A percentile compares a stretch with the other conserved stretches of the same genome.
Evolutionary conservation across 176 grass and related monocot species (phyloP).

Genomic region (Zoysia pacifica): DNA sequence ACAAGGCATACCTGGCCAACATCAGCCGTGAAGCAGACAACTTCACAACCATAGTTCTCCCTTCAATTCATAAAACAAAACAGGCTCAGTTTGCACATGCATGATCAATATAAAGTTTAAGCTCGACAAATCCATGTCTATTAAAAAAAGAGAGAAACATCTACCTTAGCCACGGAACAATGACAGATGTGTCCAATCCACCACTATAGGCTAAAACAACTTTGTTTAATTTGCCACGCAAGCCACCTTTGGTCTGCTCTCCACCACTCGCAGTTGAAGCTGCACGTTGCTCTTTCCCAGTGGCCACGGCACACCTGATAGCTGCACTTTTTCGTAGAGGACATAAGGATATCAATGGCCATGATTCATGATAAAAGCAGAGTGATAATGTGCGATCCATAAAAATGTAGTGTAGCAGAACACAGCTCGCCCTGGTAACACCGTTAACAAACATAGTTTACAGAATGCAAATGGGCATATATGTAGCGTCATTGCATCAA

Average conservation of each 20-base stretch:
- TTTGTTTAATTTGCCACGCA: conserved; percentile 86
- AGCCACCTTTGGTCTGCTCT: conserved; percentile 42
- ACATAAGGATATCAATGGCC: background rate
- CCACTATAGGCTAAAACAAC: conserved; percentile 98
- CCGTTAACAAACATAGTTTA: too few relatives aligned
- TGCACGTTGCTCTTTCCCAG: conserved; percentile 43
- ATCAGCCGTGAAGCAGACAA: conserved; percentile 96
- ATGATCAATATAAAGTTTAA: background rate
- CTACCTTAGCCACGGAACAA: conserved; percentile 94
- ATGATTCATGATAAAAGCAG: background rate
- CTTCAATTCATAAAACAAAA: conserved; percentile 48
- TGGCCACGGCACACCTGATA: conserved; percentile 55
- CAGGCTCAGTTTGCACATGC: background rate
- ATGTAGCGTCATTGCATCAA: background rate
- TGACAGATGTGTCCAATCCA: conserved; percentile 95
- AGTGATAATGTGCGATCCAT: background rate
- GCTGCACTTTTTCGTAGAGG: conserved; percentile 38
- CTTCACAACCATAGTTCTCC: conserved; percentile 98
- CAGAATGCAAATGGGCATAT: background rate
- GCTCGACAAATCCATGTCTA: background rate
- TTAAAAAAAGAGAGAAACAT: background rate
- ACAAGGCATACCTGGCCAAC: conserved; percentile 77
- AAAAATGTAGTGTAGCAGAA: background rate
- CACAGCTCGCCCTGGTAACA: too few relatives aligned
- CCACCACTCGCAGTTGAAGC: conserved; percentile 25